Evolutionary conservation across 352 stramenopile species (phyloP), one percentile per base, ranked within the genome.

Genomic region (Phytophthora nicotianae): DNA sequence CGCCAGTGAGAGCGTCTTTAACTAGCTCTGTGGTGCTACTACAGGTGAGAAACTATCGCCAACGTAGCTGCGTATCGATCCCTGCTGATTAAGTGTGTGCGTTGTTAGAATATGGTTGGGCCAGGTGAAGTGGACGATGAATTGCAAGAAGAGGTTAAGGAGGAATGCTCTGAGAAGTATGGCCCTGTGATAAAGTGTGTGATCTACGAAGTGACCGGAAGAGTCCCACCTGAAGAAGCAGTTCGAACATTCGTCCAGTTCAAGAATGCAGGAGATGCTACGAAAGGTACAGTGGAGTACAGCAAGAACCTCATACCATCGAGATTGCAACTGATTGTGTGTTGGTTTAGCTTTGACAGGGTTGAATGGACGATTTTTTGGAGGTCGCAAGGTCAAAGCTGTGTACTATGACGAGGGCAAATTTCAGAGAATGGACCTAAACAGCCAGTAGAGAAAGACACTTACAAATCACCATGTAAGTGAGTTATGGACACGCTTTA

Each of bases 161-260:
- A 91, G 38, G 91, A 97, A 63, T 97, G 90, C 52, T 58, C 67
- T 1, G 67, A 77, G 29, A 95, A 86, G 60, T 97, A 97, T 51
- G 91, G 91, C 0, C 71, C 76, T 8, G 91, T 97, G 6, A 58
- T 42, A 17, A 83, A 86, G 21, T 97, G 89, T 53, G 17, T 95
- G 13, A 77, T 97, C 17, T 83, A 84, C 51, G 86, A 97, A 71
- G 57, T 86, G 21, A 74, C 52, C 13, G 73, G 68, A 24, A 71
- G 62, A 10, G 73, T 86, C 3, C 11, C 53, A 5, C 56, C 78
- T 0, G 82, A 96, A 67, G 81, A 97, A 75, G 80, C 79, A 8
- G 88, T 97, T 7, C 85, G 89, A 9, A 96, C 94, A 38, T 97
- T 97, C 59, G 90, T 97, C 38, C 70, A 95, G 58, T 97, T 97